A percentile compares a stretch with the other conserved stretches of the same genome.
Evolutionary conservation across 768 basidiomycete genomes (phyloP).

Genomic region (Leucocoprinus leucothites): DNA sequence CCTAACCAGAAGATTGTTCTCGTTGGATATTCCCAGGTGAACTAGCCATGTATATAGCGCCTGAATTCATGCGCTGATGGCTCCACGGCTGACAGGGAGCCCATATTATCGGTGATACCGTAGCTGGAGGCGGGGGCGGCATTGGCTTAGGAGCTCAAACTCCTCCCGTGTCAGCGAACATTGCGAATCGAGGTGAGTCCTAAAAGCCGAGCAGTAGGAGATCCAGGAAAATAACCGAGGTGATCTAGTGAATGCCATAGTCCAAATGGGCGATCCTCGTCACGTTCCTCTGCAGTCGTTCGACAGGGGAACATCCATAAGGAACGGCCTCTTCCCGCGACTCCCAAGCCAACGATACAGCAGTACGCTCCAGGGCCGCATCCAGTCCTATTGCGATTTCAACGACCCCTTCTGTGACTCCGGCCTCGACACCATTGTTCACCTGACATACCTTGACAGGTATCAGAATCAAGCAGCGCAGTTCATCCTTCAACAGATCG

Average conservation of each 20-base stretch:
- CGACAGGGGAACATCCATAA: slow-evolving; percentile 21
- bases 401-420: slow-evolving; percentile 28
- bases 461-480: slow-evolving; percentile 23
- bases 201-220: background rate
- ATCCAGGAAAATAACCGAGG: background rate
- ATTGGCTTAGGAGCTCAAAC: slow-evolving; percentile 19
- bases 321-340: slow-evolving; percentile 21
- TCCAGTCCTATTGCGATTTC: slow-evolving; percentile 23
- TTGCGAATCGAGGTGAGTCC: slow-evolving; percentile 16
- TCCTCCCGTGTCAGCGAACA: slow-evolving; percentile 17
- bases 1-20: slow-evolving; percentile 28
- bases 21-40: slow-evolving; percentile 26
- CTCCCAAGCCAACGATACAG: slow-evolving; percentile 20
- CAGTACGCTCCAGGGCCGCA: slow-evolving; percentile 21
- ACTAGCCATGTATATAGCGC: background rate
- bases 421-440: slow-evolving; percentile 18
- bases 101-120: slow-evolving; percentile 26
- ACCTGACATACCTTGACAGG: slow-evolving; percentile 24
- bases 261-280: slow-evolving; percentile 26
- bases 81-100: slow-evolving; percentile 19
- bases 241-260: slow-evolving; percentile 22
- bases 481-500: slow-evolving; percentile 25
- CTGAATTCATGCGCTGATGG: background rate
- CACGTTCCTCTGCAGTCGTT: slow-evolving; percentile 23
- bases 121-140: slow-evolving; percentile 22